Evolutionary conservation across 768 basidiomycete species (phyloP).

Genomic region (Leccinum sublutescens): DNA sequence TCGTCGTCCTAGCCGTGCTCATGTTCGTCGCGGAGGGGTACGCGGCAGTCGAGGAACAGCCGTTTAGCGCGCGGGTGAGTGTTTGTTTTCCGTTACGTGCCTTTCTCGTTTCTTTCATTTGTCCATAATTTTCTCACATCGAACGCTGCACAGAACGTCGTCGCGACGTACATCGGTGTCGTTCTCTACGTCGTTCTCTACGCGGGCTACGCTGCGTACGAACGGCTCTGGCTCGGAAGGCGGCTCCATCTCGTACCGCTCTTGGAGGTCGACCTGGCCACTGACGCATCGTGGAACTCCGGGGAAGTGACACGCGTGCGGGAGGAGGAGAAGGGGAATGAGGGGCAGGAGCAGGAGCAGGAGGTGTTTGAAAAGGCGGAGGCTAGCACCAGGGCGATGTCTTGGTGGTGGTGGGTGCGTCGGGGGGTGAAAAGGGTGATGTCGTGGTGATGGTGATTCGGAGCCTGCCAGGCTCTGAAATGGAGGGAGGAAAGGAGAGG

Average conservation of each 20-base stretch:
- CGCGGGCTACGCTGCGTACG: constrained; percentile 42
- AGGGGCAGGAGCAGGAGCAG: not conserved
- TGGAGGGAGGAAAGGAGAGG: no score
- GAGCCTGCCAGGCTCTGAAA: no score
- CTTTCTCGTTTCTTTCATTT: not conserved
- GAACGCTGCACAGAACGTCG: constrained; percentile 41
- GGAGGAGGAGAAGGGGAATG: constrained; percentile 27
- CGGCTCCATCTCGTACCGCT: constrained; percentile 41
- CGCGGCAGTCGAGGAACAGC: constrained; percentile 42
- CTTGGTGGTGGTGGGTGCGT: not conserved
- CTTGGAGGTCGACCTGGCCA: constrained; percentile 48
- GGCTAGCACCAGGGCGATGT: not conserved
- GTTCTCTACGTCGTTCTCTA: constrained; percentile 47
- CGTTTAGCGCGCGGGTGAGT: constrained; percentile 43
- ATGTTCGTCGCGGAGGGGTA: constrained; percentile 61
- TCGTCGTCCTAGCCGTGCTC: constrained; percentile 46
- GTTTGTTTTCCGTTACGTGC: not conserved
- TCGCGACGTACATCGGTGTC: constrained; percentile 56
- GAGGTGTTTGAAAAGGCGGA: not conserved
- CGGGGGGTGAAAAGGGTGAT: not conserved
- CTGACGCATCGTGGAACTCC: constrained; percentile 50
- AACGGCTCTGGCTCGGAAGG: constrained; percentile 31
- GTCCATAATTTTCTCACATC: not conserved
- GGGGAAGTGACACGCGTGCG: constrained; percentile 41
- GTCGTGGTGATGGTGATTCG: not conserved